Conservation (phyloP, 2,329 filamentous ascomycete species). For the Hymenoscyphus salicellus region DNA sequence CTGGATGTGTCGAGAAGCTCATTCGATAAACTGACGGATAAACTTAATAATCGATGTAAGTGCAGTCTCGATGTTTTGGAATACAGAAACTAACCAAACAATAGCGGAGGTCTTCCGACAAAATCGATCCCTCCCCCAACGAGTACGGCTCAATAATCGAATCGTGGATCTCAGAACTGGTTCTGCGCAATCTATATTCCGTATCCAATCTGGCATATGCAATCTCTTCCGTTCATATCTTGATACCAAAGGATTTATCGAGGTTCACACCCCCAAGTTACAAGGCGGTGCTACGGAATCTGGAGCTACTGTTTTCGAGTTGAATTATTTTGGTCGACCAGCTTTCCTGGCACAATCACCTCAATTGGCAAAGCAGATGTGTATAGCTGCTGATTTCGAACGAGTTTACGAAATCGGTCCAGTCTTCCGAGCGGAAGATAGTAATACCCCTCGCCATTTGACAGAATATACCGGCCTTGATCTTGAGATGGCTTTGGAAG, state of each 20-base stretch:
- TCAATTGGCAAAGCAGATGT: constrained; percentile 90
- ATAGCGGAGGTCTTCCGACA: constrained; percentile 27
- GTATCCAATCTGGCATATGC: constrained; percentile 76
- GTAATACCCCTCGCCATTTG: constrained; percentile 89
- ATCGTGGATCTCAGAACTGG: constrained; percentile 84
- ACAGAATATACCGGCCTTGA: constrained; percentile 93
- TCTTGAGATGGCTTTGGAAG: constrained; percentile 86
- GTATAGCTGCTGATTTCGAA: constrained; percentile 83
- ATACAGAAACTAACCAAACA: constrained; percentile 10
- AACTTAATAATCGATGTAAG: constrained; percentile 22
- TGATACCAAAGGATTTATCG: constrained; percentile 75
- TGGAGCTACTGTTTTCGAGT: constrained; percentile 84
- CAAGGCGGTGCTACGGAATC: constrained; percentile 89
- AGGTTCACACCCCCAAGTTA: constrained; percentile 91
- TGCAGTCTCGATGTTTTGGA: neutral
- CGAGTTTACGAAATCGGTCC: constrained; percentile 86
- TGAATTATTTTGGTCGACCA: constrained; percentile 84
- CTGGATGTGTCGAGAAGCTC: constrained; percentile 1
- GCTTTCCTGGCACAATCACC: constrained; percentile 91
- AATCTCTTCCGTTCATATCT: constrained; percentile 76
- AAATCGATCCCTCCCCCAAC: constrained; percentile 30
- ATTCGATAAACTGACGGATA: constrained; percentile 5
- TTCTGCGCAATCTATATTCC: constrained; percentile 82
- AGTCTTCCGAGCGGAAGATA: constrained; percentile 92
- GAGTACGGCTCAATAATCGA: constrained; percentile 70